These are phyloP conservation scores for Cafeteria roenbergensis DNA, from an alignment of 108 stramenopile species.

Conservation along the genomic window DNA sequence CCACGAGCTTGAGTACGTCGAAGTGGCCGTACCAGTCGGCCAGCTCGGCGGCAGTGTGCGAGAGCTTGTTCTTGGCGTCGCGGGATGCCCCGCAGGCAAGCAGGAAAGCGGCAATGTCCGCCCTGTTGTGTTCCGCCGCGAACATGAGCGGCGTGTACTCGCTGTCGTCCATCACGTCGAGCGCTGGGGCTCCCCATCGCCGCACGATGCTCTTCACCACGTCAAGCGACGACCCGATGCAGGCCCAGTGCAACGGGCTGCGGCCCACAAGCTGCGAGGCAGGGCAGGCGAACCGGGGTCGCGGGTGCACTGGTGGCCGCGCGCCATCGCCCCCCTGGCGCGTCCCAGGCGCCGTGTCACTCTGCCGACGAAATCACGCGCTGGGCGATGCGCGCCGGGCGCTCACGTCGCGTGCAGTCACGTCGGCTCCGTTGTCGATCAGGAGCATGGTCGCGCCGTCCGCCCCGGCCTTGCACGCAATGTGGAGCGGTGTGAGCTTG, in stretches of 20 bases:
- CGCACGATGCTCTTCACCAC: neutral
- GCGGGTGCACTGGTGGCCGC: no score
- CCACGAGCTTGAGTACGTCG: neutral
- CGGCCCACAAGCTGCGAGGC: no score
- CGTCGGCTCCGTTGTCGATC: slow-evolving; percentile 53
- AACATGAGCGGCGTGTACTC: neutral
- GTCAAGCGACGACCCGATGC: neutral
- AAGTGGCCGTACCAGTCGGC: slow-evolving; percentile 6
- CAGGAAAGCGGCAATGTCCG: neutral
- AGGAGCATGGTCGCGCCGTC: slow-evolving; percentile 50
- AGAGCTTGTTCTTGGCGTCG: neutral
- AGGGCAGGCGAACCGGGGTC: no score
- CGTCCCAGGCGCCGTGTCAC: no score
- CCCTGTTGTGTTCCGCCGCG: neutral
- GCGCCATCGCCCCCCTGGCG: no score
- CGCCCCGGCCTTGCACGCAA: slow-evolving; percentile 67
- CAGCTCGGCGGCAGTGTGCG: neutral
- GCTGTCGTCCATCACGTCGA: neutral
- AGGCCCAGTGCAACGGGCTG: neutral
- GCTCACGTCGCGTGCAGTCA: slow-evolving; percentile 43
- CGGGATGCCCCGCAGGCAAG: neutral
- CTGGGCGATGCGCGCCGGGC: no score
- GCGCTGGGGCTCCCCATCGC: no score
- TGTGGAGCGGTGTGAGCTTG: slow-evolving; percentile 56
- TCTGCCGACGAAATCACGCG: no score